phyloP scores from a whole-genome alignment of 1,139 yeast species.

The Pneumocystis murina region DNA sequence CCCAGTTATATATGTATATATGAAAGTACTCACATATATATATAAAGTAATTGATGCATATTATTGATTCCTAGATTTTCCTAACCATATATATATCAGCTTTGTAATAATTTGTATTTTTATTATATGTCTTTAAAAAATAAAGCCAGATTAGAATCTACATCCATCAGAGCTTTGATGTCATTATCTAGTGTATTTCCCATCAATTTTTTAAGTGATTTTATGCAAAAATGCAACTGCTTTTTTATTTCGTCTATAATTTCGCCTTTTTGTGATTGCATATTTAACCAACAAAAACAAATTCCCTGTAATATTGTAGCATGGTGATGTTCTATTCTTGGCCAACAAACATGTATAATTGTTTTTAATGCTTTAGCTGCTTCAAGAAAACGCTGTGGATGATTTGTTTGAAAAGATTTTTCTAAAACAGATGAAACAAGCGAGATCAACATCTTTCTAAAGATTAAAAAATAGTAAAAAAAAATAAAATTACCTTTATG shows the following conservation, averaged over 20 bases:
- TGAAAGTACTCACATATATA: neutral
- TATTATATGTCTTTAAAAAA: neutral
- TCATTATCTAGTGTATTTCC: neutral
- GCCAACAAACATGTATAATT: neutral
- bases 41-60: neutral
- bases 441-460: neutral
- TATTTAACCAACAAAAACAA: neutral
- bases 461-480: neutral
- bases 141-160: neutral
- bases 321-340: neutral
- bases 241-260: neutral
- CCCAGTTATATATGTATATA: neutral
- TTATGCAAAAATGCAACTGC: neutral
- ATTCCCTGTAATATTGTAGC: neutral
- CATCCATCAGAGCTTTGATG: neutral
- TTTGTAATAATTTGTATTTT: neutral
- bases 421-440: neutral
- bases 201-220: neutral
- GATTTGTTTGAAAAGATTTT: neutral
- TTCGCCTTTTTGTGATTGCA: neutral
- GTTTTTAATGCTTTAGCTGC: neutral
- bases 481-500: neutral
- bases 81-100: neutral
- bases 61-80: neutral
- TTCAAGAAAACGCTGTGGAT: neutral